Evolutionary conservation across 1,284 basidiomycete species (phyloP), one percentile per base, ranked within the genome.

Genomic region (Rhodotorula sp.): DNA sequence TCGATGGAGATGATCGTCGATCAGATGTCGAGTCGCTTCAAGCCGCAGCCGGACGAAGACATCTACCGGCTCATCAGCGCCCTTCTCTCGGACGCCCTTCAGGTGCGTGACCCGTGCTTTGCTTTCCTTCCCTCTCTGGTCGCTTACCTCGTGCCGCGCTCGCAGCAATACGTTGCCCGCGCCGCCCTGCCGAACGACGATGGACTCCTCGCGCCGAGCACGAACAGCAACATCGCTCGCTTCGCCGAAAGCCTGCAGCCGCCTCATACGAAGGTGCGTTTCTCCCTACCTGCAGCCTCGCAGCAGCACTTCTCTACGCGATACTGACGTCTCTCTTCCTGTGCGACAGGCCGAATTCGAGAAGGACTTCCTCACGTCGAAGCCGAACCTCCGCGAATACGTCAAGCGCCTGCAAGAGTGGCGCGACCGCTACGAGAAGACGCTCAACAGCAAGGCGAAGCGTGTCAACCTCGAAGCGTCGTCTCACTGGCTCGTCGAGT

Each of bases 1-100:
- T 97, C 93, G 66, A 87, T 99, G 85, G 97, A 99, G 83, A 97
- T 94, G 60, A 92, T 99, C 85, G 92, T 97, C 28, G 97, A 99
- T 78, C 95, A 99, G 82, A 91, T 99, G 76, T 86, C 89, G 56
- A 87, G 89, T 73, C 88, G 95, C 59, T 97, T 98, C 84, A 98
- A 98, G 82, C 87, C 92, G 2, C 86, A 87, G 12, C 87, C 89
- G 2, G 97, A 99, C 76, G 97, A 99, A 81, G 95, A 99, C 77
- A 90, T 94, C 26, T 98, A 98, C 83, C 88, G 97, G 23, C 87
- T 95, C 76, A 89, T 95, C 57, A 91, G 89, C 73, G 90, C 95
- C 80, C 83, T 98, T 52, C 81, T 87, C 87, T 79, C 90, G 85
- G 87, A 87, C 70, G 86, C 85, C 4, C 80, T 87, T 66, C 77